Percentiles rank a stretch among this genome's conserved stretches.
phyloP scores from a whole-genome alignment of 768 basidiomycete species.

The Pholiota microspora region DNA sequence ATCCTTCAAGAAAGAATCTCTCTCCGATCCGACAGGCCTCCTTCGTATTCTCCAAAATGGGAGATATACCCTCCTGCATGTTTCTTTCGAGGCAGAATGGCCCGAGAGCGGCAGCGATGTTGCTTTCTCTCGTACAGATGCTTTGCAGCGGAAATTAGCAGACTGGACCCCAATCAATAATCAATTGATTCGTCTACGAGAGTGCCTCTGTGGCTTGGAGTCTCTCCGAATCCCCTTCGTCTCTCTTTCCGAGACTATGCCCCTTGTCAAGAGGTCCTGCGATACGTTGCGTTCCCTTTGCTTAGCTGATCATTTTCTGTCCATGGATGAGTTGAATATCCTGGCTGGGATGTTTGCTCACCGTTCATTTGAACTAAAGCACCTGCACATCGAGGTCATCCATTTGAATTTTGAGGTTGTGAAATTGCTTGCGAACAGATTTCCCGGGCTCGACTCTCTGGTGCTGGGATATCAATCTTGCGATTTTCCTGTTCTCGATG shows the following conservation, averaged over 20 bases:
- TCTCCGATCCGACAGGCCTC: conserved; percentile 25
- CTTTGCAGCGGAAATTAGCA: neutral
- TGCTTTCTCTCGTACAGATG: neutral
- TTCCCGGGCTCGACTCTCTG: conserved; percentile 22
- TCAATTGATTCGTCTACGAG: conserved; percentile 6
- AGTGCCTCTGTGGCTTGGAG: conserved; percentile 15
- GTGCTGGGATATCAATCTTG: conserved; percentile 16
- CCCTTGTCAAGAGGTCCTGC: conserved; percentile 22
- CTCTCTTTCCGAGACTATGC: conserved; percentile 17
- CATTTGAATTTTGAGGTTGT: conserved; percentile 17
- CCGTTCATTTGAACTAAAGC: conserved; percentile 18
- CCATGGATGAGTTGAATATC: conserved; percentile 20
- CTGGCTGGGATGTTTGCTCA: conserved; percentile 22
- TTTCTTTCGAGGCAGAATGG: conserved; percentile 21
- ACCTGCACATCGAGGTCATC: conserved; percentile 23
- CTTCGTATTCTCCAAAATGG: conserved; percentile 20
- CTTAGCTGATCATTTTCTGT: conserved; percentile 23
- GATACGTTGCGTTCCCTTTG: conserved; percentile 24
- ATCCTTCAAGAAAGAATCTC: conserved; percentile 17
- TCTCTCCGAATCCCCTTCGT: conserved; percentile 24
- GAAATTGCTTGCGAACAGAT: conserved; percentile 17
- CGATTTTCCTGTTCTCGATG: neutral
- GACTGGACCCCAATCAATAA: conserved; percentile 15
- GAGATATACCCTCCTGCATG: conserved; percentile 18
- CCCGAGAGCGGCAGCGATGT: neutral